A percentile compares a stretch with the other conserved stretches of the same genome.
phyloP scores from a whole-genome alignment of 2,329 filamentous ascomycete genomes.

The Grosmannia clavigera region DNA sequence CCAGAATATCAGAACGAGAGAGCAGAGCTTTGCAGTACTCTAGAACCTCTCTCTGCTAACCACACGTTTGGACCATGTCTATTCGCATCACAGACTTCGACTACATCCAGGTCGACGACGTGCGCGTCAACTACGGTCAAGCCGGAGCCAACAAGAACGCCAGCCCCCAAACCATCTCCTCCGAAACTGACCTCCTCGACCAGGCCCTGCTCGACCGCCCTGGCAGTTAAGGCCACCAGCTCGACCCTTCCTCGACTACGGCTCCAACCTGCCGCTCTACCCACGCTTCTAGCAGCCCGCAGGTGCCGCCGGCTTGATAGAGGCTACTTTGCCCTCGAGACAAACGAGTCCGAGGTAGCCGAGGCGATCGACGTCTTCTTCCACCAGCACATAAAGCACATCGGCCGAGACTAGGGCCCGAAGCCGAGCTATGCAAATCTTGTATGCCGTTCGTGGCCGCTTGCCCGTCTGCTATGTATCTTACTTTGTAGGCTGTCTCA shows the following conservation, averaged over 20 bases:
- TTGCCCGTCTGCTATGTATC: no score
- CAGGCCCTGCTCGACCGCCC: conserved; percentile 35
- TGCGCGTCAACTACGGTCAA: conserved; percentile 28
- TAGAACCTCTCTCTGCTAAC: background rate
- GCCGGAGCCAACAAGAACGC: conserved; percentile 16
- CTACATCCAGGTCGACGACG: conserved; percentile 15
- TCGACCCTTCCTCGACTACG: conserved; percentile 45
- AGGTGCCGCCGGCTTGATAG: conserved; percentile 40
- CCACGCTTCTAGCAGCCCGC: conserved; percentile 36
- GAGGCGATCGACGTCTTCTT: conserved; percentile 18
- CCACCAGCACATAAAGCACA: conserved; percentile 6
- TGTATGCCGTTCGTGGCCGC: no score
- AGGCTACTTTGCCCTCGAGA: conserved; percentile 41
- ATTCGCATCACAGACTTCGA: background rate
- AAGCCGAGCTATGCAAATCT: no score
- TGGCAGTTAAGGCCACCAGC: conserved; percentile 36
- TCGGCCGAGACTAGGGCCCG: no score
- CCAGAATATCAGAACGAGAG: no score
- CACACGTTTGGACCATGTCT: background rate
- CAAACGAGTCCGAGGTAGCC: conserved; percentile 19
- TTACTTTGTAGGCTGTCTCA: no score
- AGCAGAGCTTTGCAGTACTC: background rate
- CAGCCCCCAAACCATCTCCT: conserved; percentile 19
- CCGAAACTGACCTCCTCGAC: conserved; percentile 37
- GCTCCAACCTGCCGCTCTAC: conserved; percentile 40